Percentiles rank a stretch among this genome's conserved stretches.
These are phyloP conservation scores for Eimeria praecox DNA, from an alignment of 169 alveolate genomes.

Conservation along the genomic window DNA sequence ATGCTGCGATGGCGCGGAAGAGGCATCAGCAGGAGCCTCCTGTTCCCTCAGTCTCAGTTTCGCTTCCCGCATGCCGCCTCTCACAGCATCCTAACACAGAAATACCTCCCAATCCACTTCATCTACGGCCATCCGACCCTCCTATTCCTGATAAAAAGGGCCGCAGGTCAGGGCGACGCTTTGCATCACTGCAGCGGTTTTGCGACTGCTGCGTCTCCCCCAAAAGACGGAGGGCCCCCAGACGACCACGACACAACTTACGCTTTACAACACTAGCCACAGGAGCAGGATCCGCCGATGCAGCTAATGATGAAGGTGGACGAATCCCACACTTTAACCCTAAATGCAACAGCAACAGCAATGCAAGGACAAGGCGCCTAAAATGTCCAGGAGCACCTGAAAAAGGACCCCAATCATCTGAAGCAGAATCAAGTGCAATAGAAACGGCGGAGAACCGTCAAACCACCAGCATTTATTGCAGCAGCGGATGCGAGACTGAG, in stretches of 20 bases:
- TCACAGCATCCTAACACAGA: slow-evolving; percentile 3
- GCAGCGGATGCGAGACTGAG: slow-evolving; percentile 57
- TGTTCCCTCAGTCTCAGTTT: slow-evolving; percentile 6
- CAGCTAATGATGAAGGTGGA: not conserved
- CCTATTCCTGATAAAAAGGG: not conserved
- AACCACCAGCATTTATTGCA: not conserved
- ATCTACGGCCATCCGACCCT: slow-evolving; percentile 1
- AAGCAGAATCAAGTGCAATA: not conserved
- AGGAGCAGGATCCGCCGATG: not conserved
- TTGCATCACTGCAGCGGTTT: slow-evolving; percentile 25
- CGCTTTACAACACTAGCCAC: slow-evolving; percentile 25
- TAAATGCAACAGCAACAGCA: slow-evolving; percentile 23
- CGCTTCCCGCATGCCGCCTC: slow-evolving; percentile 46
- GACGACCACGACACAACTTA: slow-evolving; percentile 43
- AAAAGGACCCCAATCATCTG: not conserved
- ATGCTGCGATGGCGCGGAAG: slow-evolving; percentile 18
- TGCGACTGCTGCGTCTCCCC: slow-evolving; percentile 66
- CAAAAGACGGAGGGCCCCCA: slow-evolving; percentile 31
- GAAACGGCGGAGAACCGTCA: not conserved
- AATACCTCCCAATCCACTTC: not conserved
- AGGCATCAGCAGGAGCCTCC: slow-evolving; percentile 63
- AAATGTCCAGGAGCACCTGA: not conserved
- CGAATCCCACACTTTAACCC: not conserved
- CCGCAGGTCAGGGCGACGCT: slow-evolving; percentile 31
- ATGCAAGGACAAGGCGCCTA: not conserved